Evolutionary conservation across 495 filamentous ascomycete genomes (phyloP), one percentile per base, ranked within the genome.

Genomic region (Xylaria curta): DNA sequence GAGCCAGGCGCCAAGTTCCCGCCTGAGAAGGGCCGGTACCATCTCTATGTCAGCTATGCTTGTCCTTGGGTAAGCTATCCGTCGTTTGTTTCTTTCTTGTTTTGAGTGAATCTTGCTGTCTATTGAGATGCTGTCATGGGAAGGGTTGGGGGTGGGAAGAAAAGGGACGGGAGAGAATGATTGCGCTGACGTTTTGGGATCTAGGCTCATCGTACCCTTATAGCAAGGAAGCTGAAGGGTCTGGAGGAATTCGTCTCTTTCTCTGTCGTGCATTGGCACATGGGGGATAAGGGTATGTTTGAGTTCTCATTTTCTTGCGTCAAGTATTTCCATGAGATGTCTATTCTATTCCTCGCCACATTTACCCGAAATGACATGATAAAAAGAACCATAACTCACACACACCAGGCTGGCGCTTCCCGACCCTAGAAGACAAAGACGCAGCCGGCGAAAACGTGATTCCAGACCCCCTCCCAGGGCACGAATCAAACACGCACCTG

Each of bases 191-290:
- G 4, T 28, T 49, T 10, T 58, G 10, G 24, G 21, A 33, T 33
- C 21, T n/a, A 80, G 83, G 93, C 94, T 0, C 92, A 91, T 68
- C 89, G 94, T 21, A 89, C 92, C 0, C 88, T 94, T 26, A 89
- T 97, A 65, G 89, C 89, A 0, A 87, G 91, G 67, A 84, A 88
- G n/a, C 85, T 97, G 65, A 97, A 97, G 80, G 93, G 93, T 8
- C 85, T 97, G 0, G 89, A 94, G 67, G 82, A 88, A 28, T 84
- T 94, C 44, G 89, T 97, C 70, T 88, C 91, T 49, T 87, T 90
- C 65, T 90, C 91, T 0, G 81, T 85, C 13, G 87, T 93, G 68
- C 92, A 94, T 71, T 91, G 89, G 82, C 87, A 93, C 73, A 84
- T 91, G 82, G 85, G 81, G 1, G 81, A 84, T 5, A 82, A 88